Evolutionary conservation across 768 basidiomycete genomes (phyloP).

Genomic region (Mycena maculata): DNA sequence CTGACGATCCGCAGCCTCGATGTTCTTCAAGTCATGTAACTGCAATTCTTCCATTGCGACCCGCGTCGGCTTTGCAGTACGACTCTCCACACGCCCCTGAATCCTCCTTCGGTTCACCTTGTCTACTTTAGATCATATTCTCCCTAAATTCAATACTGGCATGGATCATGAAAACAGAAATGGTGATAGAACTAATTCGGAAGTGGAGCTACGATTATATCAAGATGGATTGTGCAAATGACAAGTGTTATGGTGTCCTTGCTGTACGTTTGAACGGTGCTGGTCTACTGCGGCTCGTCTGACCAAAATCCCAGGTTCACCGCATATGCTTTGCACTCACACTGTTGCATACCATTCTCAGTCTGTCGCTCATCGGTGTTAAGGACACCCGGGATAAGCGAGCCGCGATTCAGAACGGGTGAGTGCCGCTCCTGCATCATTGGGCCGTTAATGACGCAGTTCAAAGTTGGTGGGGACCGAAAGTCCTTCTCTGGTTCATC

Average conservation of each 20-base stretch:
- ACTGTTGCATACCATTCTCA: constrained; percentile 87
- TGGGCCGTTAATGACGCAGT: constrained; percentile 9
- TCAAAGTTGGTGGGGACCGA: constrained; percentile 97
- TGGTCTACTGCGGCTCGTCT: background rate
- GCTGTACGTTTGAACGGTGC: constrained; percentile 69
- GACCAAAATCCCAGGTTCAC: constrained; percentile 70
- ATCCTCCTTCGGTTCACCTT: background rate
- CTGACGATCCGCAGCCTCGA: constrained; percentile 70
- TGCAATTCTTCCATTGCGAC: constrained; percentile 99
- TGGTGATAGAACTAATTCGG: constrained; percentile 87
- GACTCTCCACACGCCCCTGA: constrained; percentile 39
- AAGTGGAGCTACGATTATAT: constrained; percentile 97
- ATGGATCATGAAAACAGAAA: constrained; percentile 95
- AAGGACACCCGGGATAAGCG: constrained; percentile 92
- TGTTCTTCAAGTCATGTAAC: constrained; percentile 98
- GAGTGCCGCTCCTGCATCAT: constrained; percentile 36
- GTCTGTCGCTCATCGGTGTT: constrained; percentile 84
- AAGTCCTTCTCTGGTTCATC: constrained; percentile 88
- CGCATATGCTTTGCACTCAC: constrained; percentile 96
- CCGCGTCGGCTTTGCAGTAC: constrained; percentile 92
- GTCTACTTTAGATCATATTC: constrained; percentile 92
- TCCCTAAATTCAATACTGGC: constrained; percentile 94
- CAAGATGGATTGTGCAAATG: constrained; percentile 95
- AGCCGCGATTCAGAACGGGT: constrained; percentile 98
- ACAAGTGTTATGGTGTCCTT: constrained; percentile 95